A percentile compares a stretch with the other conserved stretches of the same genome.
Evolutionary conservation across 805 yeast genomes (phyloP).

Genomic region (Vanderwaltozyma yarrowii): DNA sequence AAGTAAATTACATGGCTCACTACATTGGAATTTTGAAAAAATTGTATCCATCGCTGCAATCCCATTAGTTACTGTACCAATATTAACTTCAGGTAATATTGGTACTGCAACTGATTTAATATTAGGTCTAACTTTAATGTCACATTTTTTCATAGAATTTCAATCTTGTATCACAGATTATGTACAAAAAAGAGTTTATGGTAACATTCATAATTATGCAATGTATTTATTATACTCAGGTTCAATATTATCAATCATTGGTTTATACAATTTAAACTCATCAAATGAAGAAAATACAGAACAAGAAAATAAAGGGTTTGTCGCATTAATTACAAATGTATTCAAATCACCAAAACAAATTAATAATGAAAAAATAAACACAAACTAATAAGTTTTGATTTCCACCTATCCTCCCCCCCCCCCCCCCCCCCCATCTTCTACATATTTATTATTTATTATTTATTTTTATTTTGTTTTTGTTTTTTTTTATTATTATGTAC

Average conservation of each 20-base stretch:
- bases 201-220: conserved; percentile 62
- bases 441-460: too few species aligned
- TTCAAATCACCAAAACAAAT: not conserved
- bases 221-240: conserved; percentile 62
- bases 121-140: conserved; percentile 52
- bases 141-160: conserved; percentile 80
- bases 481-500: too few species aligned
- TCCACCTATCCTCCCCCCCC: too few species aligned
- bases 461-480: too few species aligned
- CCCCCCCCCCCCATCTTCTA: too few species aligned
- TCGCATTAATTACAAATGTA: conserved; percentile 29
- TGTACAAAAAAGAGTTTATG: conserved; percentile 79
- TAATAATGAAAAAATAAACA: not conserved
- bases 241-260: conserved; percentile 58
- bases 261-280: conserved; percentile 46
- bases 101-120: conserved; percentile 64
- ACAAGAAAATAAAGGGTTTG: conserved; percentile 59
- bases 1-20: conserved; percentile 64
- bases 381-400: too few species aligned
- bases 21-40: conserved; percentile 91
- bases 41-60: conserved; percentile 56
- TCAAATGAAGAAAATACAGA: too few species aligned
- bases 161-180: conserved; percentile 89
- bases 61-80: conserved; percentile 70
- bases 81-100: conserved; percentile 50